These are phyloP conservation scores for Colletotrichum godetiae DNA, from an alignment of 2,329 filamentous ascomycete genomes.

Conservation along the genomic window DNA sequence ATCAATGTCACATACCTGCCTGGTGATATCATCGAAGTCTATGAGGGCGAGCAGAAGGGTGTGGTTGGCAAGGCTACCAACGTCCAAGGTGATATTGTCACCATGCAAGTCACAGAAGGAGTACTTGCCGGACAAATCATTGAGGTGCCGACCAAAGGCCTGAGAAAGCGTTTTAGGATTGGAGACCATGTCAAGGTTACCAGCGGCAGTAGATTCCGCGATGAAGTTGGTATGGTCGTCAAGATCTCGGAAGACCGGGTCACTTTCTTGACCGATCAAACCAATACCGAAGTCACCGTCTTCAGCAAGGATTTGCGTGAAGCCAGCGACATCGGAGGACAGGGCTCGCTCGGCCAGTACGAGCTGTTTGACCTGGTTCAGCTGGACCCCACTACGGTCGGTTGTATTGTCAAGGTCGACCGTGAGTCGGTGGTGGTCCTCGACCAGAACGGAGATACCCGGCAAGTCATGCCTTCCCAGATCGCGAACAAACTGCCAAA, in stretches of 20 bases:
- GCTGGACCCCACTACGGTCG: slow-evolving; percentile 91
- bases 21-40: slow-evolving; percentile 97
- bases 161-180: slow-evolving; percentile 91
- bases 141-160: slow-evolving; percentile 90
- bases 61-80: slow-evolving; percentile 87
- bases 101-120: slow-evolving; percentile 85
- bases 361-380: slow-evolving; percentile 95
- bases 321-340: slow-evolving; percentile 90
- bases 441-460: slow-evolving; percentile 87
- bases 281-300: slow-evolving; percentile 92
- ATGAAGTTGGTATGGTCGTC: slow-evolving; percentile 97
- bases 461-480: slow-evolving; percentile 88
- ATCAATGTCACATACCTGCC: slow-evolving; percentile 87
- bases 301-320: slow-evolving; percentile 97
- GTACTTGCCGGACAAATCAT: slow-evolving; percentile 85
- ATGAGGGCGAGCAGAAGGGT: slow-evolving; percentile 93
- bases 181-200: slow-evolving; percentile 99
- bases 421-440: slow-evolving; percentile 90
- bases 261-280: slow-evolving; percentile 92
- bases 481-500: slow-evolving; percentile 89
- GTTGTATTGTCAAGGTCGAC: slow-evolving; percentile 94
- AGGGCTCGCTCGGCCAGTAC: slow-evolving; percentile 87
- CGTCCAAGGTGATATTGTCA: slow-evolving; percentile 92
- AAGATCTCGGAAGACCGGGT: slow-evolving; percentile 93
- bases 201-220: slow-evolving; percentile 91